These are phyloP conservation scores for Schoenoplectus tabernaemontani DNA, from an alignment of 202 grass and related monocot species.

Conservation along the genomic window DNA sequence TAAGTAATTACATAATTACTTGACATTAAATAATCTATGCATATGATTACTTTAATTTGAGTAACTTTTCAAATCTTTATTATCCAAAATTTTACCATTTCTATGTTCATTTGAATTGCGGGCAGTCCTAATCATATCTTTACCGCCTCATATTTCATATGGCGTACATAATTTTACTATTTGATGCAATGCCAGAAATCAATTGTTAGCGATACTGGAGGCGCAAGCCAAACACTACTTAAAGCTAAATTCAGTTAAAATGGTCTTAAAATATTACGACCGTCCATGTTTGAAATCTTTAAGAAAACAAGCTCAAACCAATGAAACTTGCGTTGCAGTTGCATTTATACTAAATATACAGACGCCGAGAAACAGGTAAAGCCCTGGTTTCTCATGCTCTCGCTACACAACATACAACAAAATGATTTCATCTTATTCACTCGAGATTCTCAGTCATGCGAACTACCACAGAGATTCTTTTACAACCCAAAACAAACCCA, in stretches of 20 bases:
- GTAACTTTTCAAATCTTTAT: no score
- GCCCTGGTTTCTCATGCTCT: neutral
- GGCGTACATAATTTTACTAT: no score
- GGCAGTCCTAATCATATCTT: no score
- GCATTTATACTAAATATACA: neutral
- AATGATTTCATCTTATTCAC: neutral
- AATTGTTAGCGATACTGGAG: no score
- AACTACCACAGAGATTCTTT: neutral
- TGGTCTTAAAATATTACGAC: neutral
- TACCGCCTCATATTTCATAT: no score
- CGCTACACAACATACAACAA: conserved; percentile 4
- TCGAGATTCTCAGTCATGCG: neutral
- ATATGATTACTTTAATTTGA: no score
- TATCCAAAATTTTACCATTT: no score
- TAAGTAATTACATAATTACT: no score
- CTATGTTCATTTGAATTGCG: no score
- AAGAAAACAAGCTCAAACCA: neutral
- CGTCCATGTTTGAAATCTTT: neutral
- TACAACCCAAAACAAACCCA: neutral
- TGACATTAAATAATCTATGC: no score
- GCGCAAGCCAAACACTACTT: no score
- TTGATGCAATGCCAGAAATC: neutral
- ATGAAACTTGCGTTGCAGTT: neutral
- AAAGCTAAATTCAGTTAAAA: neutral
- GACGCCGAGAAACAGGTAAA: neutral